Conservation (phyloP, 768 basidiomycete species). For the Mrakia blollopis region DNA sequence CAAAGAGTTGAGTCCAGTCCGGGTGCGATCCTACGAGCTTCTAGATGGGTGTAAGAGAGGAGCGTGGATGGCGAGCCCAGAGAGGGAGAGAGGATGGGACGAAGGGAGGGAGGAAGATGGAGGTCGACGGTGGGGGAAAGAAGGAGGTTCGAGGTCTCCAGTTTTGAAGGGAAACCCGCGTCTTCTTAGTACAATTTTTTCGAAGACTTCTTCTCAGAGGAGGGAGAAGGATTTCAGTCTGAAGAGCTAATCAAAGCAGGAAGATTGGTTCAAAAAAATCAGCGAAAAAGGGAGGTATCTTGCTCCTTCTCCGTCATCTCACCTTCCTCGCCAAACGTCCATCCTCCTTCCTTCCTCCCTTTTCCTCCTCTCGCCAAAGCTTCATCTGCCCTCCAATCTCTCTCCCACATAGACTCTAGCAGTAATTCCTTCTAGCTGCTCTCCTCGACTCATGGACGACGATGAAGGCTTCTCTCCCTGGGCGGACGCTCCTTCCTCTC, state of each 20-base stretch:
- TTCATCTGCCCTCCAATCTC: not conserved
- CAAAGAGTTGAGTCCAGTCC: no score
- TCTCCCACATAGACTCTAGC: not conserved
- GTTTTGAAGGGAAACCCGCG: no score
- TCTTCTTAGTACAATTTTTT: no score
- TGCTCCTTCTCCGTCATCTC: not conserved
- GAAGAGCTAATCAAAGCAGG: no score
- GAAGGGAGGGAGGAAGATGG: not conserved
- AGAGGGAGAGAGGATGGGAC: not conserved
- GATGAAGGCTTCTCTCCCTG: slow-evolving; percentile 8
- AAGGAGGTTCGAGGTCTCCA: not conserved
- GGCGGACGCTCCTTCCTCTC: slow-evolving; percentile 23
- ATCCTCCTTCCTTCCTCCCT: not conserved
- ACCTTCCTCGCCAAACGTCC: not conserved
- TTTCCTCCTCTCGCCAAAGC: no score
- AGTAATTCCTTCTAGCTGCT: no score
- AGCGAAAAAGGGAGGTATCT: not conserved
- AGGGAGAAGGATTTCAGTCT: no score
- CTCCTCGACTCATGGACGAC: slow-evolving; percentile 14
- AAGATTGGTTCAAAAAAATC: not conserved
- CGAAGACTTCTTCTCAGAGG: no score
- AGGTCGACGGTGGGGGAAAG: not conserved
- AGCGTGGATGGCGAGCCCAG: no score
- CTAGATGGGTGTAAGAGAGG: not conserved
- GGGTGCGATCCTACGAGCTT: not conserved